Evolutionary conservation across 768 basidiomycete genomes (phyloP), one percentile per base, ranked within the genome.

Genomic region (Lactarius hengduanensis): DNA sequence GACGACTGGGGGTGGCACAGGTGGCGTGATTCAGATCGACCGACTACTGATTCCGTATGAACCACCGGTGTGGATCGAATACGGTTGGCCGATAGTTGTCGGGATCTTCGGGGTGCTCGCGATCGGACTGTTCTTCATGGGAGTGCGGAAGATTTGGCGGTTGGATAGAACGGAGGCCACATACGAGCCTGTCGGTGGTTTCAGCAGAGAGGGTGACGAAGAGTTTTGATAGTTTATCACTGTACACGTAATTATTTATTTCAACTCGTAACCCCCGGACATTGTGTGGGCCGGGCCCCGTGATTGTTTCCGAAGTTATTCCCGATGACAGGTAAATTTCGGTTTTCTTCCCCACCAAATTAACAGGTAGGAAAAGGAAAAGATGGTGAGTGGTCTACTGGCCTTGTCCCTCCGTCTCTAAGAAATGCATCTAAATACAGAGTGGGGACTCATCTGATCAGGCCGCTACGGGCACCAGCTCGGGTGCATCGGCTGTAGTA

Each of bases 11-110:
- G 80, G 81, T 15, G 86, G 90, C 41, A 87, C 84, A 0, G 96
- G 96, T 0, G 96, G 96, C 4, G 93, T 98, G 45, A 83, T 98
- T 65, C 84, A 89, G 76, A 90, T 98, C 66, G 92, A 97, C 78
- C 81, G 82, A 50, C 80, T 98, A 15, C 78, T 99, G 62, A 73
- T 87, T 28, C 97, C 97, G 40, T 98, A 94, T 75, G 79, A 88
- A 65, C 94, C 96, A 3, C 82, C 88, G 4, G 93, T 92, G 92
- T 94, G 89, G 86, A 79, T 84, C 43, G 80, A 85, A 72, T 94
- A 88, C 72, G 90, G 92, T 47, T 81, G 82, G 4, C 91, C 92
- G 0, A 71, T 83, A n/a, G 78, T 82, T 34, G 86, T 90, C 4
- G 85, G 85, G 3, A 77, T 78, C 1, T 70, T 86, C 30, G 92